Percentiles rank a stretch among this genome's conserved stretches.
These are phyloP conservation scores for Alisma plantagoaquatica DNA, from an alignment of 106 monocot genomes.

Conservation along the genomic window DNA sequence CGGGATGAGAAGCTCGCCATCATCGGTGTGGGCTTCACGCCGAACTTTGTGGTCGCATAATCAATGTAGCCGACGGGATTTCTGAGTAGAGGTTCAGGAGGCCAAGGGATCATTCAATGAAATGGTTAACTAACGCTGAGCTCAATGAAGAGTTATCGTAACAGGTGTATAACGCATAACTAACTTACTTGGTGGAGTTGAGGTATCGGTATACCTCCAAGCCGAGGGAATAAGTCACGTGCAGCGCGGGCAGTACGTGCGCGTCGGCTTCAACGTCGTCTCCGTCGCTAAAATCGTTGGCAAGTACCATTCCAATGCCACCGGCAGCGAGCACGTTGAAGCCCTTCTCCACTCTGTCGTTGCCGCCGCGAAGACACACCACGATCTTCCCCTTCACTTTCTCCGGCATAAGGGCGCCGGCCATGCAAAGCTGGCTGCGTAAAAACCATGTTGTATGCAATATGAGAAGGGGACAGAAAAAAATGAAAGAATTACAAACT, in stretches of 20 bases:
- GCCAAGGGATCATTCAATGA: too few relatives aligned
- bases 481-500: background rate
- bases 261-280: background rate
- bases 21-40: background rate
- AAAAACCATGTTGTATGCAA: too few relatives aligned
- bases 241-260: conserved; percentile 8
- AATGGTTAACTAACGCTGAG: background rate
- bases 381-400: conserved; percentile 1
- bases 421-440: conserved; percentile 7
- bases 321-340: background rate
- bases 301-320: conserved; percentile 7
- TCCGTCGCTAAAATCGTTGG: background rate
- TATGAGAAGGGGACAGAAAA: background rate
- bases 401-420: background rate
- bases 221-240: background rate
- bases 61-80: background rate
- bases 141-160: background rate
- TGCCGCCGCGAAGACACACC: background rate
- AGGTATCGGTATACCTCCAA: background rate
- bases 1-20: conserved; percentile 3
- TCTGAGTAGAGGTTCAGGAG: background rate
- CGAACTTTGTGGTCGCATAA: background rate
- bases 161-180: background rate
- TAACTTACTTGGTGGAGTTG: conserved; percentile 1
- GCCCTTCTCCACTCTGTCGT: conserved; percentile 3